These are phyloP conservation scores for Roridomyces roridus DNA, from an alignment of 768 basidiomycete species.

Conservation along the genomic window DNA sequence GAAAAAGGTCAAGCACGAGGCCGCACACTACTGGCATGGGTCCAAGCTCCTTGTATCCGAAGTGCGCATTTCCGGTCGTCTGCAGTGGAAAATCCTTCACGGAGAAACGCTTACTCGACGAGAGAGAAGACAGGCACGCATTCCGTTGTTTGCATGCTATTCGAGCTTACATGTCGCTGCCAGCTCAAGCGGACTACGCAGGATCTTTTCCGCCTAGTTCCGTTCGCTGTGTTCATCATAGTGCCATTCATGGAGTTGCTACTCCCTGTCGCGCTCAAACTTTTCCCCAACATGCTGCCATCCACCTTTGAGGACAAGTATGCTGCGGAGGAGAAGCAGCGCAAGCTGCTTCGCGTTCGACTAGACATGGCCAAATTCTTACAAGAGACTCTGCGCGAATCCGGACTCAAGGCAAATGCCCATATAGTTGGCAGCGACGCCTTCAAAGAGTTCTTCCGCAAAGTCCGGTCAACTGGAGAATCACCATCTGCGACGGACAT, in stretches of 20 bases:
- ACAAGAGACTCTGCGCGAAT: slow-evolving; percentile 95
- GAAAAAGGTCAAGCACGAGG: slow-evolving; percentile 96
- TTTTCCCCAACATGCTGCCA: slow-evolving; percentile 99
- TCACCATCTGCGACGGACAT: slow-evolving; percentile 87
- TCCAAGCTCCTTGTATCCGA: slow-evolving; percentile 93
- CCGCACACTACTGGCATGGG: slow-evolving; percentile 96
- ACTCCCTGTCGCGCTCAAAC: slow-evolving; percentile 92
- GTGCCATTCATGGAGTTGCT: slow-evolving; percentile 99
- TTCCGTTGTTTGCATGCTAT: neutral
- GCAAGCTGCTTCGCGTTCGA: slow-evolving; percentile 92
- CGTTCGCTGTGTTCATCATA: slow-evolving; percentile 92
- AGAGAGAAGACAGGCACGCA: slow-evolving; percentile 86
- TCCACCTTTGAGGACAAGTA: slow-evolving; percentile 99
- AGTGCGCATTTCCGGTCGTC: slow-evolving; percentile 84
- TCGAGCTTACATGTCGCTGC: slow-evolving; percentile 10
- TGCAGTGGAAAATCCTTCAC: slow-evolving; percentile 92
- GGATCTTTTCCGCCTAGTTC: slow-evolving; percentile 91
- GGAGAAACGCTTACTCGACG: slow-evolving; percentile 91
- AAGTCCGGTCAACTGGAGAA: slow-evolving; percentile 96
- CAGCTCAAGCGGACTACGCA: slow-evolving; percentile 93
- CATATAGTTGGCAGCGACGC: slow-evolving; percentile 94
- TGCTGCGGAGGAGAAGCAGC: slow-evolving; percentile 97
- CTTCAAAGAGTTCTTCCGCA: slow-evolving; percentile 99
- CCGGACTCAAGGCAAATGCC: slow-evolving; percentile 88
- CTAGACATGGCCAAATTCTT: slow-evolving; percentile 99